These are phyloP conservation scores for Ophiocordyceps sinensis DNA, from an alignment of 2,329 filamentous ascomycete species.

Conservation along the genomic window DNA sequence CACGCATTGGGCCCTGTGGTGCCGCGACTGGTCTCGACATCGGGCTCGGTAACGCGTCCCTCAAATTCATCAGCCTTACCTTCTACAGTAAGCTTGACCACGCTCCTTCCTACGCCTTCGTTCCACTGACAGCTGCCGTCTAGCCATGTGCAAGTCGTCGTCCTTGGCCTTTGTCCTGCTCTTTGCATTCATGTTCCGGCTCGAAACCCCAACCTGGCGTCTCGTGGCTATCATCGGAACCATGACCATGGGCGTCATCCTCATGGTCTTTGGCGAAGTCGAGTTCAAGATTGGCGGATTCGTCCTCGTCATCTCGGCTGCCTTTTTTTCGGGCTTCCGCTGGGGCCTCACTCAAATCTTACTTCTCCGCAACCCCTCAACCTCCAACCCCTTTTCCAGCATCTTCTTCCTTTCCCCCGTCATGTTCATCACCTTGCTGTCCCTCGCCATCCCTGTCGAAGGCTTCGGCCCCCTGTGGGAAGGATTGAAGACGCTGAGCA, in stretches of 20 bases:
- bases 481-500: conserved; percentile 49
- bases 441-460: conserved; percentile 76
- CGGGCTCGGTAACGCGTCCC: conserved; percentile 84
- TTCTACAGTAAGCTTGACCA: conserved; percentile 60
- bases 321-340: conserved; percentile 90
- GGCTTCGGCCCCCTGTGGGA: conserved; percentile 54
- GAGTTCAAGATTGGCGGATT: conserved; percentile 81
- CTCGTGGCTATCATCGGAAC: conserved; percentile 75
- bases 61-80: conserved; percentile 91
- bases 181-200: conserved; percentile 86
- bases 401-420: conserved; percentile 96
- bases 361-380: conserved; percentile 83
- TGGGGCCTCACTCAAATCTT: conserved; percentile 99
- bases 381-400: conserved; percentile 88
- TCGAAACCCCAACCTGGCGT: conserved; percentile 76
- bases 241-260: conserved; percentile 87
- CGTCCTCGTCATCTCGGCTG: conserved; percentile 79
- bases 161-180: conserved; percentile 87
- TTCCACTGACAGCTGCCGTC: conserved; percentile 8
- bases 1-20: conserved; percentile 81
- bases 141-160: conserved; percentile 96
- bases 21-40: conserved; percentile 90
- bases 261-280: conserved; percentile 96
- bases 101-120: not conserved
- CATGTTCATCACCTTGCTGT: conserved; percentile 76